Evolutionary conservation across 2,329 filamentous ascomycete genomes (phyloP).

Genomic region (Penicillium glabrum): DNA sequence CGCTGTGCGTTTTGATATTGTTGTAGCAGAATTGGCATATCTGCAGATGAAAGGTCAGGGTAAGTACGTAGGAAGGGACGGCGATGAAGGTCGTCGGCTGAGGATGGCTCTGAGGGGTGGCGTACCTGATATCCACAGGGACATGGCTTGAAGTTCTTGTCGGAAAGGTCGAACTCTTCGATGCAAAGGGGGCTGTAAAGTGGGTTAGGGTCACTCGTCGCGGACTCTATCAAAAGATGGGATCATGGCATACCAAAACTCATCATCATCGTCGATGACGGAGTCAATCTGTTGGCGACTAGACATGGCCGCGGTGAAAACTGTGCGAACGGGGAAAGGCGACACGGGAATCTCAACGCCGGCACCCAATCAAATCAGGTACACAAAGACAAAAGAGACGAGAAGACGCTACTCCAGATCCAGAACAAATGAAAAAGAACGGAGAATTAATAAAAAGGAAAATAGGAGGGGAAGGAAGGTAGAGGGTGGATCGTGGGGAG

Average conservation of each 20-base stretch:
- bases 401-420: slow-evolving; percentile 15
- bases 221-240: neutral
- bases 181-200: slow-evolving; percentile 83
- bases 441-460: slow-evolving; percentile 25
- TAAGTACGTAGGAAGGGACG: neutral
- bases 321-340: slow-evolving; percentile 23
- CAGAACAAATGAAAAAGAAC: slow-evolving; percentile 15
- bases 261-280: slow-evolving; percentile 52
- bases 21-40: slow-evolving; percentile 99
- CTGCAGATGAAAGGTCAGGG: slow-evolving; percentile 47
- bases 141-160: slow-evolving; percentile 95
- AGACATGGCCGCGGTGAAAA: slow-evolving; percentile 39
- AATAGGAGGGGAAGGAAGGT: slow-evolving; percentile 16
- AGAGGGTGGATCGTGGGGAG: slow-evolving; percentile 21
- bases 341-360: slow-evolving; percentile 26
- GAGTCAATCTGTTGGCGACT: slow-evolving; percentile 48
- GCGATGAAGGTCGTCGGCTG: neutral
- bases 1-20: slow-evolving; percentile 94
- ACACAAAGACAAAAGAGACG: slow-evolving; percentile 15
- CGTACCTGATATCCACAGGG: slow-evolving; percentile 96
- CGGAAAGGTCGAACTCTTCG: slow-evolving; percentile 96
- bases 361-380: slow-evolving; percentile 16
- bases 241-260: slow-evolving; percentile 42
- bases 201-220: slow-evolving; percentile 20
- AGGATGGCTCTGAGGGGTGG: neutral